Evolutionary conservation across 495 filamentous ascomycete genomes (phyloP).

Genomic region (Lasiosphaeria miniovina): DNA sequence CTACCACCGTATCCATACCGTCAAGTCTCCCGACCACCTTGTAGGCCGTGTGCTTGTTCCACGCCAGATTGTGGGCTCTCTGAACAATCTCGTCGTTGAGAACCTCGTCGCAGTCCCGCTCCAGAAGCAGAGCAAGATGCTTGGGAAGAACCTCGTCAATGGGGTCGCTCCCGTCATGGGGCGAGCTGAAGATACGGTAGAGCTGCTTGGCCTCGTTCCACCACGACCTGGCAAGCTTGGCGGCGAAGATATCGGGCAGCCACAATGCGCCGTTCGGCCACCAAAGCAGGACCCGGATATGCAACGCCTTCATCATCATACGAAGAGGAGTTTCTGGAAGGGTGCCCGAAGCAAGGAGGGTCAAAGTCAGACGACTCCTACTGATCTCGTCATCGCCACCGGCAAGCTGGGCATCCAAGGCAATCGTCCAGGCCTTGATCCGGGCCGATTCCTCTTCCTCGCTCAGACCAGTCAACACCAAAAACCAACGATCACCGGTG

Average conservation of each 20-base stretch:
- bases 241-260: constrained; percentile 47
- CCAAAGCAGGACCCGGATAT: constrained; percentile 85
- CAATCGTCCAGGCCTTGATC: constrained; percentile 91
- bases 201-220: constrained; percentile 77
- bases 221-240: constrained; percentile 63
- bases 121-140: constrained; percentile 69
- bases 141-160: constrained; percentile 65
- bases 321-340: constrained; percentile 78
- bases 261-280: constrained; percentile 49
- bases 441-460: constrained; percentile 83
- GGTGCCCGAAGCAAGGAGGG: constrained; percentile 84
- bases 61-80: constrained; percentile 85
- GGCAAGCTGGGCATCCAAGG: constrained; percentile 90
- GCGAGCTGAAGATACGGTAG: constrained; percentile 56
- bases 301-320: constrained; percentile 88
- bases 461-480: constrained; percentile 72
- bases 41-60: constrained; percentile 73
- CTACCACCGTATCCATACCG: constrained; percentile 78
- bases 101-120: constrained; percentile 75
- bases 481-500: constrained; percentile 72
- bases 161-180: constrained; percentile 39
- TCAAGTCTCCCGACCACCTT: constrained; percentile 60
- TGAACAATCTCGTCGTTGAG: constrained; percentile 75
- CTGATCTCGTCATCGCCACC: constrained; percentile 89
- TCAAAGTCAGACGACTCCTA: constrained; percentile 80